Percentiles rank a stretch among this genome's conserved stretches.
Evolutionary conservation across 2,329 filamentous ascomycete species (phyloP).

Genomic region (Scedosporium apiospermum): DNA sequence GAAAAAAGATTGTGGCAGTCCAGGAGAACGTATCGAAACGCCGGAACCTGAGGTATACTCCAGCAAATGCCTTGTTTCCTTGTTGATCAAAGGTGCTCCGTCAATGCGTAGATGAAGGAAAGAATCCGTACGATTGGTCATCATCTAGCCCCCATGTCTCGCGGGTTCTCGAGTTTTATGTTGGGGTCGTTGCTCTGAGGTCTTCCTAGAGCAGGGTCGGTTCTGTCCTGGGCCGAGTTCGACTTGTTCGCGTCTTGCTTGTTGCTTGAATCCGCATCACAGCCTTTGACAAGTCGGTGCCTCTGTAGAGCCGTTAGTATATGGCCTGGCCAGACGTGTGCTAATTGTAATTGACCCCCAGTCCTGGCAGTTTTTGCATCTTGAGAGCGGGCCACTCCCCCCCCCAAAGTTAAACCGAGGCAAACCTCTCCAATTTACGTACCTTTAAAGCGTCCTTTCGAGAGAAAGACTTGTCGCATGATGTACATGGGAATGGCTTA

Average conservation of each 20-base stretch:
- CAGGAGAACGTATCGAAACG: background rate
- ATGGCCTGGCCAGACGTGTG: too few species aligned
- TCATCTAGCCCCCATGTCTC: background rate
- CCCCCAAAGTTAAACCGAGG: background rate
- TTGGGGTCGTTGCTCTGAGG: background rate
- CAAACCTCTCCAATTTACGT: constrained; percentile 20
- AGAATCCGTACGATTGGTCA: background rate
- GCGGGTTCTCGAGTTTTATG: background rate
- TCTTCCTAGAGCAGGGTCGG: background rate
- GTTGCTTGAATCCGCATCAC: constrained; percentile 23
- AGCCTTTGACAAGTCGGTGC: constrained; percentile 56
- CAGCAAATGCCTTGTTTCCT: background rate
- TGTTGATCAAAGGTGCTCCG: too few species aligned
- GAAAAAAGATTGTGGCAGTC: background rate
- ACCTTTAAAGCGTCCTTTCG: constrained; percentile 97
- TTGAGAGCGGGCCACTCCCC: too few species aligned
- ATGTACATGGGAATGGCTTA: constrained; percentile 86
- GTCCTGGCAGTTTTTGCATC: background rate
- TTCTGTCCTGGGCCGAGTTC: background rate
- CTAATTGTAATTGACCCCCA: too few species aligned
- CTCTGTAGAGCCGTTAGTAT: constrained; percentile 27
- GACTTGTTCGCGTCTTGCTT: constrained; percentile 1
- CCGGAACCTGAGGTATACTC: background rate
- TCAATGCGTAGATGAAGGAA: background rate
- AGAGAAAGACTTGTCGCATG: constrained; percentile 94